Conservation (phyloP, 768 basidiomycete genomes). For the Phanerodontia chrysosporium region DNA sequence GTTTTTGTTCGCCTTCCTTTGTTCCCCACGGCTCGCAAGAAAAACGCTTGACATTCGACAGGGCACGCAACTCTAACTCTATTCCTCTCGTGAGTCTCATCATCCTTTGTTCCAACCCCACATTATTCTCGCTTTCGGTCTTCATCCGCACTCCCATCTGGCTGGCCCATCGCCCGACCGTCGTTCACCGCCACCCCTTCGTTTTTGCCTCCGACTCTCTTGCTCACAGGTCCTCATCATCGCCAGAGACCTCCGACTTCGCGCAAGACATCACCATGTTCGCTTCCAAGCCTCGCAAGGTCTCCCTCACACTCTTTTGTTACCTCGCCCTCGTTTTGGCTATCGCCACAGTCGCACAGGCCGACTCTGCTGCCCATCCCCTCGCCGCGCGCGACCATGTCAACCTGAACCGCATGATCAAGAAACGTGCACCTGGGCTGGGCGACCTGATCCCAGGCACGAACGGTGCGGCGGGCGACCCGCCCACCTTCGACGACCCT, state of each 20-base stretch:
- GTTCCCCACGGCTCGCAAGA: slow-evolving; percentile 1
- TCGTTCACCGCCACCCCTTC: background rate
- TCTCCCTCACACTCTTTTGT: slow-evolving; percentile 62
- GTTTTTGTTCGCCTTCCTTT: slow-evolving; percentile 13
- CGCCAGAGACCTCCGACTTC: slow-evolving; percentile 4
- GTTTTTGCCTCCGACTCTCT: background rate
- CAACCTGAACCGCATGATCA: slow-evolving; percentile 61
- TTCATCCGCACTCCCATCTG: slow-evolving; percentile 3
- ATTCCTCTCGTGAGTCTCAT: slow-evolving; percentile 17
- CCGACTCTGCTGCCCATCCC: slow-evolving; percentile 35
- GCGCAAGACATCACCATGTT: slow-evolving; percentile 39
- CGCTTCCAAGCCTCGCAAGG: slow-evolving; percentile 37
- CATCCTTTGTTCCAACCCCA: slow-evolving; percentile 8
- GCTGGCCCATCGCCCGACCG: slow-evolving; percentile 18
- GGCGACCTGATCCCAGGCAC: slow-evolving; percentile 14
- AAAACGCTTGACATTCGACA: background rate
- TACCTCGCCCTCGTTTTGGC: slow-evolving; percentile 52
- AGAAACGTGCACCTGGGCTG: slow-evolving; percentile 41
- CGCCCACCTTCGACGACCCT: slow-evolving; percentile 14
- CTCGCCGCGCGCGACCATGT: slow-evolving; percentile 49
- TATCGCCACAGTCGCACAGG: slow-evolving; percentile 41
- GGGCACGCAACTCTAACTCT: background rate
- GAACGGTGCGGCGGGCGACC: slow-evolving; percentile 23
- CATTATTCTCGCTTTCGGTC: background rate
- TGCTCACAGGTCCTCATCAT: background rate